Conservation (phyloP, 106 monocot genomes). For the Iris macrosiphon region DNA sequence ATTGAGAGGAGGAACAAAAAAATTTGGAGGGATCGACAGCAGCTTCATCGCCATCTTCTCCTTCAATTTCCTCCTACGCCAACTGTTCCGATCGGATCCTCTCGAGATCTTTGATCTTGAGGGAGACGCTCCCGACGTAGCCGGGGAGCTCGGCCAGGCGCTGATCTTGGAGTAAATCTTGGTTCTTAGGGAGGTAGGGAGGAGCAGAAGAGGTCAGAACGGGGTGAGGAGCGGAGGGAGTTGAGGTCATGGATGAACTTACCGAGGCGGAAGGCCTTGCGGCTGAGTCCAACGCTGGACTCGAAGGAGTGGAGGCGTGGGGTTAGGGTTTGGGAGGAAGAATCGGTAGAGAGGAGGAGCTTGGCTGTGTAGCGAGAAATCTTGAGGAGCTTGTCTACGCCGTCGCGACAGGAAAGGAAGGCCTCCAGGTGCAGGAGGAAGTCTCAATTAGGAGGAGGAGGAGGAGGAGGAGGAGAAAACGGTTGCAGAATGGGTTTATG, state of each 20-base stretch:
- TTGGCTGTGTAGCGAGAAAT: conserved; percentile 70
- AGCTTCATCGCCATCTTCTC: conserved; percentile 54
- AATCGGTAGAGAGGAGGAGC: conserved; percentile 38
- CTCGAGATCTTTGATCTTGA: conserved; percentile 37
- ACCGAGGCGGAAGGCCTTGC: conserved; percentile 83
- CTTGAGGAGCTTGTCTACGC: conserved; percentile 85
- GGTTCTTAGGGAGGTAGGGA: conserved; percentile 3
- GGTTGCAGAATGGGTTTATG: conserved; percentile 8
- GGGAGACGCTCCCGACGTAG: conserved; percentile 34
- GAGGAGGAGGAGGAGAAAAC: background rate
- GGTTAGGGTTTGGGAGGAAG: conserved; percentile 5
- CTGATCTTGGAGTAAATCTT: conserved; percentile 30
- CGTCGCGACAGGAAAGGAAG: conserved; percentile 70
- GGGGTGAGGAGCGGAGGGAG: conserved; percentile 42
- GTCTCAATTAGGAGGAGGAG: conserved; percentile 23
- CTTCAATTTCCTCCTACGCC: conserved; percentile 19
- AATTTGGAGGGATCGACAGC: conserved; percentile 43
- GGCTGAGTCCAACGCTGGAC: conserved; percentile 72
- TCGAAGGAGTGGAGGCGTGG: conserved; percentile 58
- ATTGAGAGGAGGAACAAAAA: too few relatives aligned
- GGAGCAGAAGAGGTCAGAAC: conserved; percentile 17
- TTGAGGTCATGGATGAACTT: conserved; percentile 82
- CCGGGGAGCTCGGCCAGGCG: conserved; percentile 62
- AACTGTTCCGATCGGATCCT: conserved; percentile 17
- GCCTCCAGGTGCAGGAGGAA: conserved; percentile 82